phyloP scores from a whole-genome alignment of 78 protist species.

The Anaeramoeba flamelloides region DNA sequence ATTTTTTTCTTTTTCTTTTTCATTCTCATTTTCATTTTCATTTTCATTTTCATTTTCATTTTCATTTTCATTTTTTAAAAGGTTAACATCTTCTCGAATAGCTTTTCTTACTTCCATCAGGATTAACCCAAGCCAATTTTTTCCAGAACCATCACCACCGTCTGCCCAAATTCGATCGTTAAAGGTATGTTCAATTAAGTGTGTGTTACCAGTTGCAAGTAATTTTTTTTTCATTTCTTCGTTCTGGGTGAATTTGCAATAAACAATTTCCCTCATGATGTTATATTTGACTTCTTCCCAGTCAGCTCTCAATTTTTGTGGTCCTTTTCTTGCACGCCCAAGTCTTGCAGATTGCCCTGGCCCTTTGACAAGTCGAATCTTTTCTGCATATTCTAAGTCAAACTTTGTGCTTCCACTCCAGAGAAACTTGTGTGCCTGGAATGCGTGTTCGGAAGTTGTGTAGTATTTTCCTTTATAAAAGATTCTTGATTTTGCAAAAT shows the following conservation, averaged over 20 bases:
- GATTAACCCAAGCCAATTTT: conserved; percentile 24
- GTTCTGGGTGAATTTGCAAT: conserved; percentile 17
- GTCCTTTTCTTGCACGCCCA: too few species aligned
- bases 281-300: conserved; percentile 16
- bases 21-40: too few species aligned
- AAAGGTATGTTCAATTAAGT: conserved; percentile 26
- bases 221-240: conserved; percentile 1
- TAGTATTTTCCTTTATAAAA: too few species aligned
- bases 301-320: neutral
- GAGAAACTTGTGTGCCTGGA: too few species aligned
- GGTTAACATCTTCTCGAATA: conserved; percentile 4
- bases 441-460: too few species aligned
- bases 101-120: conserved; percentile 28
- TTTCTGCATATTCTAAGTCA: too few species aligned
- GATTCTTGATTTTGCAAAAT: too few species aligned
- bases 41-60: too few species aligned
- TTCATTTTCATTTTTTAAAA: neutral
- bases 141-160: conserved; percentile 35
- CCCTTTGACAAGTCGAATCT: too few species aligned
- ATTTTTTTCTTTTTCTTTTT: too few species aligned
- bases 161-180: conserved; percentile 36
- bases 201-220: conserved; percentile 22
- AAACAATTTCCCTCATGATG: conserved; percentile 7
- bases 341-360: too few species aligned
- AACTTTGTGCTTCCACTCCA: too few species aligned